phyloP scores from a whole-genome alignment of 345 rosid species.

The Limnanthes douglasii region DNA sequence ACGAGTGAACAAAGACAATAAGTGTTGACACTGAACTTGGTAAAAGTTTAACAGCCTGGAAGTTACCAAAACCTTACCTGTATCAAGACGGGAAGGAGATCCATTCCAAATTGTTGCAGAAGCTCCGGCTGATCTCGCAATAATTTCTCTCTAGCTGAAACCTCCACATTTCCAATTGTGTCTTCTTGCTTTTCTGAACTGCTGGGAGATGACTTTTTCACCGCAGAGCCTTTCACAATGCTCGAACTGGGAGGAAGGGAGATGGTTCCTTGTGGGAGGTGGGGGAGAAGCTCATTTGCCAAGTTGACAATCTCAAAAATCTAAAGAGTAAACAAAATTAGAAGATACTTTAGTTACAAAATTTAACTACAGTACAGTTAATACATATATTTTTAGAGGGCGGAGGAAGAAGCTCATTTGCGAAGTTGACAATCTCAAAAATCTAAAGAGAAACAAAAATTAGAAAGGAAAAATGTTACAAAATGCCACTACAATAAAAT shows the following conservation, averaged over 20 bases:
- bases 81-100: conserved; percentile 89
- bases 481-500: no score
- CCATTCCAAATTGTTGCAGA: conserved; percentile 88
- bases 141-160: conserved; percentile 75
- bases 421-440: conserved; percentile 96
- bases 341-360: conserved; percentile 1
- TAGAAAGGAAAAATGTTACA: no score
- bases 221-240: conserved; percentile 52
- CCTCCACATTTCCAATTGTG: conserved; percentile 32
- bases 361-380: background rate
- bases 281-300: conserved; percentile 98
- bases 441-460: conserved; percentile 28
- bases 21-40: no score
- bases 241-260: conserved; percentile 70
- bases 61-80: conserved; percentile 36
- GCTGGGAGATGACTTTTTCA: conserved; percentile 54
- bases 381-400: no score
- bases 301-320: conserved; percentile 98
- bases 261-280: conserved; percentile 82
- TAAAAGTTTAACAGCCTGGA: background rate
- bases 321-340: conserved; percentile 16
- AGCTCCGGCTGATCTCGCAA: conserved; percentile 87
- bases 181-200: conserved; percentile 60
- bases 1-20: conserved; percentile 10
- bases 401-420: conserved; percentile 99